phyloP scores from a whole-genome alignment of 768 basidiomycete species.

The Lanmaoa rubissima region DNA sequence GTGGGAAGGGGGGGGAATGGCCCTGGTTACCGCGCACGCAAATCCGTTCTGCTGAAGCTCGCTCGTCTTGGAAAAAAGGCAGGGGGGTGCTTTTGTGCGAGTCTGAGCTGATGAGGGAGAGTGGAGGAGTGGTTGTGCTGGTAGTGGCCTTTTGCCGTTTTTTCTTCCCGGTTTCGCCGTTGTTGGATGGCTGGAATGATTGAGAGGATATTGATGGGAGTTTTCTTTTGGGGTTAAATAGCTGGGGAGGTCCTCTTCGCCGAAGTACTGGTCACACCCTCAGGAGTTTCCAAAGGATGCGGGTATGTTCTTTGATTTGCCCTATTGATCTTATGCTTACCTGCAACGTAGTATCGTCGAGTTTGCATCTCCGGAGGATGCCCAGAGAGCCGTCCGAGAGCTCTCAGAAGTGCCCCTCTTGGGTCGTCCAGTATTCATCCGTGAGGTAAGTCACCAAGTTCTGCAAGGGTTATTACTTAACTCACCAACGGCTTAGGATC shows the following conservation, averaged over 20 bases:
- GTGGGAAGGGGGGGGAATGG: conserved; percentile 31
- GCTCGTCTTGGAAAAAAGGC: conserved; percentile 34
- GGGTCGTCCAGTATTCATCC: conserved; percentile 93
- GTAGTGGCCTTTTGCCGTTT: conserved; percentile 41
- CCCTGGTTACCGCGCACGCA: conserved; percentile 30
- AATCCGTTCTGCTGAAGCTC: conserved; percentile 37
- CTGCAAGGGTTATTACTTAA: not conserved
- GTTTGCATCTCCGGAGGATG: conserved; percentile 85
- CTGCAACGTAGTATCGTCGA: conserved; percentile 80
- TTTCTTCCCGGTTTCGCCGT: conserved; percentile 41
- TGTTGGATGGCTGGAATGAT: conserved; percentile 51
- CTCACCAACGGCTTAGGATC: conserved; percentile 60
- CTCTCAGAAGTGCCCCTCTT: conserved; percentile 88
- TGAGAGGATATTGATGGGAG: conserved; percentile 94
- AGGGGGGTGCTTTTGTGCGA: conserved; percentile 30
- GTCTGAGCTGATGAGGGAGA: conserved; percentile 38
- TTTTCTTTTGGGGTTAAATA: conserved; percentile 87
- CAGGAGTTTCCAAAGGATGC: conserved; percentile 97
- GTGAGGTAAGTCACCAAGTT: conserved; percentile 61
- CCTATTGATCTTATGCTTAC: conserved; percentile 8
- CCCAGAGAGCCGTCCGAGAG: conserved; percentile 86
- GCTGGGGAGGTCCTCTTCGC: conserved; percentile 99
- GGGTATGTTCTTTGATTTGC: conserved; percentile 61
- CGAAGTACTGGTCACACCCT: conserved; percentile 97
- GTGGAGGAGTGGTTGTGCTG: conserved; percentile 29